Conservation (phyloP, 345 rosid genomes). For the Stellera chamaejasme region DNA sequence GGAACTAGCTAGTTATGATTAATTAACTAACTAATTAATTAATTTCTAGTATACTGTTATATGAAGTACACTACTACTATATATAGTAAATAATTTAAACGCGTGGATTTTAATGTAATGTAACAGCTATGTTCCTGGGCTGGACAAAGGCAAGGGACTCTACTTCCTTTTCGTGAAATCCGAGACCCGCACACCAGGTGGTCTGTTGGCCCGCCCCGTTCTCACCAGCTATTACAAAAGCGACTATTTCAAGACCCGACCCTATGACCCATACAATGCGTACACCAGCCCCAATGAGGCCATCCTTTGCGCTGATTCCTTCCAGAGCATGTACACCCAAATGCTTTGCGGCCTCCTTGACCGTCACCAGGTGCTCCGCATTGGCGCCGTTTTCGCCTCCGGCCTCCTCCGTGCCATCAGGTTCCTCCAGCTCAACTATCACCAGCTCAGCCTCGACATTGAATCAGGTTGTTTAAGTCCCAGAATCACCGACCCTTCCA, state of each 20-base stretch:
- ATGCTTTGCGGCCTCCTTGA: conserved; percentile 85
- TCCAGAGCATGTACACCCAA: conserved; percentile 94
- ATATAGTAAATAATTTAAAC: conserved; percentile 2
- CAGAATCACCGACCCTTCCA: conserved; percentile 39
- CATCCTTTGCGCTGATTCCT: conserved; percentile 79
- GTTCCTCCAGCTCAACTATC: conserved; percentile 84
- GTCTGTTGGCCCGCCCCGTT: conserved; percentile 81
- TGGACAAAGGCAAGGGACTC: conserved; percentile 89
- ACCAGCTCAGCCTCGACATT: conserved; percentile 49
- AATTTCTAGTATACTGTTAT: no score
- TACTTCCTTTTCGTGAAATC: conserved; percentile 85
- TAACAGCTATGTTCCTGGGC: conserved; percentile 69
- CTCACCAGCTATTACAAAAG: conserved; percentile 96
- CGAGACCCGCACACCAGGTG: conserved; percentile 84
- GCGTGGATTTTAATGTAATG: conserved; percentile 12
- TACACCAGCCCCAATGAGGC: conserved; percentile 95
- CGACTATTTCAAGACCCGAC: conserved; percentile 78
- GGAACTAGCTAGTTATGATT: no score
- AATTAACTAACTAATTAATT: no score
- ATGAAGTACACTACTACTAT: no score
- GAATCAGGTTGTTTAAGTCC: conserved; percentile 44
- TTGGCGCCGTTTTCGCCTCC: conserved; percentile 89
- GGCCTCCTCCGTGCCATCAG: conserved; percentile 86
- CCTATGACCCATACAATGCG: conserved; percentile 74
- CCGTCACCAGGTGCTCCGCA: conserved; percentile 70